Evolutionary conservation across 306 rosid genomes (phyloP).

Genomic region (Boehmeria nivea): DNA sequence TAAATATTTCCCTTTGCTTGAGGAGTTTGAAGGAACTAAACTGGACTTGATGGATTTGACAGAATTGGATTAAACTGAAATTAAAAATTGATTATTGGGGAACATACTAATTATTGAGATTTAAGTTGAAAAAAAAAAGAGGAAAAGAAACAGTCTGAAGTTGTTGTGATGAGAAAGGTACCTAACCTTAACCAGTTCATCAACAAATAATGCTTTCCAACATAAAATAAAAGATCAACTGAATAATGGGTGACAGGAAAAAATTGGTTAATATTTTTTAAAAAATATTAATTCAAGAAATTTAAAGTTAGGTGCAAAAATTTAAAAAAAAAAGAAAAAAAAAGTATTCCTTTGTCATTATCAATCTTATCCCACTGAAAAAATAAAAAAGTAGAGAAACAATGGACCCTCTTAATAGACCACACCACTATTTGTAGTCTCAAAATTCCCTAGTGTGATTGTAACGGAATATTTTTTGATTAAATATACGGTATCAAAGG

Average conservation of each 20-base stretch:
- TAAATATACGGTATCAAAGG: too few relatives aligned
- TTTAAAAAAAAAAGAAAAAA: background rate
- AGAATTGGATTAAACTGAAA: background rate
- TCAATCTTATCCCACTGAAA: background rate
- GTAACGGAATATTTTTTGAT: too few relatives aligned
- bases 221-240: background rate
- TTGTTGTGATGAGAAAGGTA: background rate
- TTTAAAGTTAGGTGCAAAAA: background rate
- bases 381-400: background rate
- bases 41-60: too few relatives aligned
- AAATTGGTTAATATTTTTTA: too few relatives aligned
- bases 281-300: background rate
- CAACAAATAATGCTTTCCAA: background rate
- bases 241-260: background rate
- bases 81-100: background rate
- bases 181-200: background rate
- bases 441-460: too few relatives aligned
- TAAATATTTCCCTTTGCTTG: too few relatives aligned
- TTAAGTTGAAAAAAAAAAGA: background rate
- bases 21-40: too few relatives aligned
- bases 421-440: background rate
- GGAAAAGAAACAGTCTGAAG: background rate
- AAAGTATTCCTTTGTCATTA: background rate
- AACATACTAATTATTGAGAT: background rate
- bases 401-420: background rate